These are phyloP conservation scores for Emmonsiellopsis sp. DNA, from an alignment of 2,329 filamentous ascomycete species.

Conservation along the genomic window DNA sequence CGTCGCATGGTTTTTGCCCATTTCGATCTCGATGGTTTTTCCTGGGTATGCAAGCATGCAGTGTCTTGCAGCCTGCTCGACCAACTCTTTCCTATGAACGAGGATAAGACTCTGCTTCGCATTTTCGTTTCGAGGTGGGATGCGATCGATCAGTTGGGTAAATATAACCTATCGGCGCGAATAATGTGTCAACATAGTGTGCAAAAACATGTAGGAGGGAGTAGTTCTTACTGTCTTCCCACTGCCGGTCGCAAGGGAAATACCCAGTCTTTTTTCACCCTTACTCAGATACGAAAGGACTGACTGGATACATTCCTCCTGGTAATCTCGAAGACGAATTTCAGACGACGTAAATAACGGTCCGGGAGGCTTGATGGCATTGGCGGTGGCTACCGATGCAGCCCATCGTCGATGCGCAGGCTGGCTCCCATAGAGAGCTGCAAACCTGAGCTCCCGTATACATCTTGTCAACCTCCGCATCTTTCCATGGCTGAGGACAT, in stretches of 20 bases:
- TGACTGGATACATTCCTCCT: conserved; percentile 83
- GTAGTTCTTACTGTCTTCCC: conserved; percentile 65
- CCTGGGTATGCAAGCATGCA: conserved; percentile 71
- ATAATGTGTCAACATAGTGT: conserved; percentile 5
- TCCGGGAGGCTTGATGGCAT: conserved; percentile 6
- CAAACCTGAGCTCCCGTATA: conserved; percentile 13
- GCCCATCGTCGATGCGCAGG: conserved; percentile 11
- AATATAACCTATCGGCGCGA: conserved; percentile 66
- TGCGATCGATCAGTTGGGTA: conserved; percentile 80
- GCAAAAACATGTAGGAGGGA: not conserved
- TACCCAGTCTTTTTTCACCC: conserved; percentile 70
- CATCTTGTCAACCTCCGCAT: conserved; percentile 21
- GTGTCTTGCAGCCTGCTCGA: conserved; percentile 85
- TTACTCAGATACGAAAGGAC: conserved; percentile 59
- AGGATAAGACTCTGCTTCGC: conserved; percentile 79
- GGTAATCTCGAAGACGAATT: conserved; percentile 68
- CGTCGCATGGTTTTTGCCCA: conserved; percentile 68
- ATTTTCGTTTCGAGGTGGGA: conserved; percentile 47
- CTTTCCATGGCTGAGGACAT: conserved; percentile 10
- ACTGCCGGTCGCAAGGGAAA: conserved; percentile 79
- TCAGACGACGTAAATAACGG: conserved; percentile 12
- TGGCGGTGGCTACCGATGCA: conserved; percentile 14
- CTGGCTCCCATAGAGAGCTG: not conserved
- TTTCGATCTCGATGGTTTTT: conserved; percentile 80
- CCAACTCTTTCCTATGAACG: conserved; percentile 83